Evolutionary conservation across 192 early-diverging fungal species (phyloP).

Genomic region (Dissophora ornata): DNA sequence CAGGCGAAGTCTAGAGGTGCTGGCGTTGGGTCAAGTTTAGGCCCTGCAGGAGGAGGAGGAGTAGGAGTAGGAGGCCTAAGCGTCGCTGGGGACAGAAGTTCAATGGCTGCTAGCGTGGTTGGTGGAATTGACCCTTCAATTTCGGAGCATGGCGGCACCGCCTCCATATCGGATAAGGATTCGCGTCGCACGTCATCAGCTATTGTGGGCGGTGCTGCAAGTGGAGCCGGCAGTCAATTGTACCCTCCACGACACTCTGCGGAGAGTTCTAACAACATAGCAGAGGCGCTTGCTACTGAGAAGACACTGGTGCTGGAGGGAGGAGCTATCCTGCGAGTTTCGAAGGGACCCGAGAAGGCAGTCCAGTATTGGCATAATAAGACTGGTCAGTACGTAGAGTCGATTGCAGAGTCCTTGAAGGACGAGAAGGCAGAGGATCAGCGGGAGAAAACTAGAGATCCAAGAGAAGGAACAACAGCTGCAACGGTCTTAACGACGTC

Average conservation of each 20-base stretch:
- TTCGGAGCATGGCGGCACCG: slow-evolving; percentile 10
- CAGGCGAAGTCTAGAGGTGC: slow-evolving; percentile 15
- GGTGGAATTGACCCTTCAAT: slow-evolving; percentile 6
- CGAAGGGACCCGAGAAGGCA: slow-evolving; percentile 42
- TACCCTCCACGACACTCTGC: slow-evolving; percentile 33
- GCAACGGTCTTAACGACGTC: background rate
- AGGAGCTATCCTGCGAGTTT: slow-evolving; percentile 40
- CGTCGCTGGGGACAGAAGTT: slow-evolving; percentile 2
- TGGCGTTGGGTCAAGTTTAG: slow-evolving; percentile 8
- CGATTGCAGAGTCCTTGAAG: slow-evolving; percentile 24
- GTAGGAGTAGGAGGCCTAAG: background rate
- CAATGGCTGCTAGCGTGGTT: slow-evolving; percentile 2
- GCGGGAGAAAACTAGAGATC: background rate
- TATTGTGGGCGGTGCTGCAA: slow-evolving; percentile 2
- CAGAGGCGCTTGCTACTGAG: slow-evolving; percentile 29
- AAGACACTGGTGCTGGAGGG: slow-evolving; percentile 30
- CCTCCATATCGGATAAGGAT: slow-evolving; percentile 9
- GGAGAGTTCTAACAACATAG: slow-evolving; percentile 34
- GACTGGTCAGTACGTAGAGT: slow-evolving; percentile 25
- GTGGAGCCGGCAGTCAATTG: slow-evolving; percentile 5
- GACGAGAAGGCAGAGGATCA: slow-evolving; percentile 9
- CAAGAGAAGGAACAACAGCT: background rate
- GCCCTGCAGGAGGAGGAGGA: background rate
- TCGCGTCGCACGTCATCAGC: slow-evolving; percentile 11
- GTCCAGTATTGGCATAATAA: slow-evolving; percentile 43